Evolutionary conservation across 225 moss, liverwort and hornwort species (phyloP).

Genomic region (Ulota crispa): DNA sequence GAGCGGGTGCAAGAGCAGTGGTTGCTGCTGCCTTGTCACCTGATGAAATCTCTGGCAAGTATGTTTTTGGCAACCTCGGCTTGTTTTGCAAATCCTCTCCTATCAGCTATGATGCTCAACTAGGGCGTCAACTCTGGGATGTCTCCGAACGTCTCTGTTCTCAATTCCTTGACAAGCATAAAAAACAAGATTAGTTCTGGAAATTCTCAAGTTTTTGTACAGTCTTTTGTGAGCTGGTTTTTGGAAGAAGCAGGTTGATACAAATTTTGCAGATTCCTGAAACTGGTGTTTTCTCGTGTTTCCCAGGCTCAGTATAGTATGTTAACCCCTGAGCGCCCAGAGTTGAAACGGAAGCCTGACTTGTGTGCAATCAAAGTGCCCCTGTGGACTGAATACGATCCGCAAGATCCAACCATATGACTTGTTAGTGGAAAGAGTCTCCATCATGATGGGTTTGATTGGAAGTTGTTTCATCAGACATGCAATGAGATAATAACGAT

Average conservation of each 20-base stretch:
- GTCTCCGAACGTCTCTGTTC: conserved; percentile 22
- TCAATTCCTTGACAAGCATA: conserved; percentile 21
- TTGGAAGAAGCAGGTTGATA: not conserved
- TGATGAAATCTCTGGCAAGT: conserved; percentile 69
- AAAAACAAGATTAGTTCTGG: not conserved
- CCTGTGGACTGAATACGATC: too few species aligned
- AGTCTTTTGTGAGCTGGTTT: not conserved
- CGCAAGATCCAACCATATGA: too few species aligned
- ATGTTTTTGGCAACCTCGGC: conserved; percentile 69
- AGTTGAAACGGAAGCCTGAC: too few species aligned
- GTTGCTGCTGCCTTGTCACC: conserved; percentile 77
- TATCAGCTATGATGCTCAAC: conserved; percentile 51
- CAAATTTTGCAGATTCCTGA: not conserved
- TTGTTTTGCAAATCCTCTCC: conserved; percentile 55
- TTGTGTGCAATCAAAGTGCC: too few species aligned
- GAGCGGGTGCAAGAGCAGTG: conserved; percentile 30
- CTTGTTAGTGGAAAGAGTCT: too few species aligned
- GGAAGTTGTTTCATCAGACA: too few species aligned
- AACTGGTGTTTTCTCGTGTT: too few species aligned
- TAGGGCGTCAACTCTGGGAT: conserved; percentile 60
- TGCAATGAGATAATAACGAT: too few species aligned
- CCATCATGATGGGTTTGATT: too few species aligned
- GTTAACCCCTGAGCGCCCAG: too few species aligned
- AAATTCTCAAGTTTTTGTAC: not conserved
- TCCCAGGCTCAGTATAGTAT: too few species aligned